Percentiles rank a stretch among this genome's conserved stretches.
phyloP scores from a whole-genome alignment of 2,329 filamentous ascomycete genomes.

The Pseudocercospora vitis region DNA sequence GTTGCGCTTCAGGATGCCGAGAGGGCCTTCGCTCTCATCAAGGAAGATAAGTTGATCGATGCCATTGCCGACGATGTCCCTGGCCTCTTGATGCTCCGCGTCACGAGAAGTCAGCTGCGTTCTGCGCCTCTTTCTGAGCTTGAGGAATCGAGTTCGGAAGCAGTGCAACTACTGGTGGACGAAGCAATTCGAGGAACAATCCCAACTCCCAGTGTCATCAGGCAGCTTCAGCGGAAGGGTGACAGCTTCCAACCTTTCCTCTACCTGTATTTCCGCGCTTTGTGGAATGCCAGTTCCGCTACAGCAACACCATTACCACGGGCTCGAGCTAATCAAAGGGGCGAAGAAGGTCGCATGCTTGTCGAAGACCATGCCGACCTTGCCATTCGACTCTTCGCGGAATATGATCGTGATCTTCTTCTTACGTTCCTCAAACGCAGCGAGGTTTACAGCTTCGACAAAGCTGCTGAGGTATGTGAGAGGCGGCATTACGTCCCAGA shows the following conservation, averaged over 20 bases:
- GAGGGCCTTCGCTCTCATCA: slow-evolving; percentile 80
- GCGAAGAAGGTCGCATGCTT: slow-evolving; percentile 62
- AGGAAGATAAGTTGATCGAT: slow-evolving; percentile 85
- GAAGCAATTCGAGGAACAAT: slow-evolving; percentile 90
- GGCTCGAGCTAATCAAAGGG: slow-evolving; percentile 28
- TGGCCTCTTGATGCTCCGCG: slow-evolving; percentile 81
- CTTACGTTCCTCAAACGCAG: slow-evolving; percentile 89
- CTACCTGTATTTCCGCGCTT: slow-evolving; percentile 84
- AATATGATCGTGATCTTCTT: slow-evolving; percentile 74
- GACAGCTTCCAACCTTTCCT: slow-evolving; percentile 67
- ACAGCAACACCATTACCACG: slow-evolving; percentile 17
- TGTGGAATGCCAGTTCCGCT: slow-evolving; percentile 61
- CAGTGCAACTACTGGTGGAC: slow-evolving; percentile 81
- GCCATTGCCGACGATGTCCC: slow-evolving; percentile 87
- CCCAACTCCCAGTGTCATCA: slow-evolving; percentile 71
- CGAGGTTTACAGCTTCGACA: slow-evolving; percentile 78
- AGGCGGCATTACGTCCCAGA: slow-evolving; percentile 78
- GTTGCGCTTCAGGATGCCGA: slow-evolving; percentile 91
- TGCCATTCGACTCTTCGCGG: slow-evolving; percentile 80
- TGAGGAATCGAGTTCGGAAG: slow-evolving; percentile 76
- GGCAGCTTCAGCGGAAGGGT: slow-evolving; percentile 69
- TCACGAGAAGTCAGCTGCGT: slow-evolving; percentile 68
- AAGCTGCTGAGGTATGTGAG: slow-evolving; percentile 76
- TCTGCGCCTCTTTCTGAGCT: slow-evolving; percentile 69
- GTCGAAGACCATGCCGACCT: slow-evolving; percentile 83